A percentile compares a stretch with the other conserved stretches of the same genome.
These are phyloP conservation scores for Scedosporium apiospermum DNA, from an alignment of 2,329 filamentous ascomycete genomes.

Conservation along the genomic window DNA sequence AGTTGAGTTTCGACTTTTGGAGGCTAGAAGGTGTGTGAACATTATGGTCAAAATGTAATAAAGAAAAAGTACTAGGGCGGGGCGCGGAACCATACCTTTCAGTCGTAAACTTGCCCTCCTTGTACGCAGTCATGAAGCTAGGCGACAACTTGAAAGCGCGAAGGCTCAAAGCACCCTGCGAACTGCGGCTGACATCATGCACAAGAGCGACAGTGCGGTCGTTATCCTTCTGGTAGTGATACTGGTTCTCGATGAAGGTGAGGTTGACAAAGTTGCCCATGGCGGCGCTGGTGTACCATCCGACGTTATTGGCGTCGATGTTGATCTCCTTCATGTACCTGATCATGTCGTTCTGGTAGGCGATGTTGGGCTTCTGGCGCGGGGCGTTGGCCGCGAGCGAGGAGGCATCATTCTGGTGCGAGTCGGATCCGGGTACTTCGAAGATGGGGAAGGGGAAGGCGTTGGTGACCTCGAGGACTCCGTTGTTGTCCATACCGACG, in stretches of 20 bases:
- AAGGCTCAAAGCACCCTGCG: constrained; percentile 81
- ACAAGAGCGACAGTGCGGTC: constrained; percentile 81
- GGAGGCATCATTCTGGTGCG: constrained; percentile 66
- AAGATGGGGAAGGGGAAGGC: constrained; percentile 85
- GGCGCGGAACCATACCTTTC: constrained; percentile 58
- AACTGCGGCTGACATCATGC: constrained; percentile 91
- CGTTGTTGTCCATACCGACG: constrained; percentile 83
- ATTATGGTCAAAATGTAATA: background rate
- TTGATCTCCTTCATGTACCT: constrained; percentile 94
- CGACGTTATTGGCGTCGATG: constrained; percentile 93
- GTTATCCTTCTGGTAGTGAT: constrained; percentile 93
- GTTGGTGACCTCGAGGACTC: constrained; percentile 84
- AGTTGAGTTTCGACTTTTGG: constrained; percentile 87
- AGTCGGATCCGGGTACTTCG: constrained; percentile 59
- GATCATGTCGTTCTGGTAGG: constrained; percentile 95
- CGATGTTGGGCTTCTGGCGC: constrained; percentile 78
- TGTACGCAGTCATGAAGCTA: constrained; percentile 81
- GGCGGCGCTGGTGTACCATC: constrained; percentile 97
- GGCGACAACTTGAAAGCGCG: constrained; percentile 86
- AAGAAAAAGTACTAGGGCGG: constrained; percentile 8
- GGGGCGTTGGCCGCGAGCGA: constrained; percentile 79
- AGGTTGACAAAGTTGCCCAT: constrained; percentile 98
- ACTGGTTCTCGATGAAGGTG: constrained; percentile 96
- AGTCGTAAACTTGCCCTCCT: constrained; percentile 95
- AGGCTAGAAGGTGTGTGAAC: constrained; percentile 46